A percentile compares a stretch with the other conserved stretches of the same genome.
phyloP scores from a whole-genome alignment of 176 grass and related monocot species.

The Coix lacrymajobi region DNA sequence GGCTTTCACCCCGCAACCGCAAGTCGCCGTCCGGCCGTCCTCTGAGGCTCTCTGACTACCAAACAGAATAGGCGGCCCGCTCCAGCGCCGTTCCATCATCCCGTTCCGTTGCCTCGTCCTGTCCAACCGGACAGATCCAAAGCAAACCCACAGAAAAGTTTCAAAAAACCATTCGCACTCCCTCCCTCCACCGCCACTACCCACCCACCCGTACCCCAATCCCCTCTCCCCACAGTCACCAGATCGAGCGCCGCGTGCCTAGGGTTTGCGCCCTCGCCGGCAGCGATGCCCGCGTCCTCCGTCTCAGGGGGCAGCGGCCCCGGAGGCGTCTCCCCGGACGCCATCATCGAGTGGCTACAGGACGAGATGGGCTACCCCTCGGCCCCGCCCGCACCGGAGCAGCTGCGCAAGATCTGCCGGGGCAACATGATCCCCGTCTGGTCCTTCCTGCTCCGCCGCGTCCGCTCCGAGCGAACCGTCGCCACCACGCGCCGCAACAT shows the following conservation, averaged over 20 bases:
- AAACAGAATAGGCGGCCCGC: slow-evolving; percentile 24
- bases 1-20: neutral
- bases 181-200: slow-evolving; percentile 33
- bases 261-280: slow-evolving; percentile 23
- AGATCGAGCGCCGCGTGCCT: slow-evolving; percentile 22
- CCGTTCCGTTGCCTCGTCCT: slow-evolving; percentile 7
- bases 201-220: slow-evolving; percentile 1
- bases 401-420: slow-evolving; percentile 99
- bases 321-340: slow-evolving; percentile 68
- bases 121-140: slow-evolving; percentile 10
- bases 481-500: slow-evolving; percentile 84
- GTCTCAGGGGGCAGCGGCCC: slow-evolving; percentile 49
- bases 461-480: slow-evolving; percentile 91
- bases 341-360: slow-evolving; percentile 95
- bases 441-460: slow-evolving; percentile 87
- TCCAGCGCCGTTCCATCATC: neutral
- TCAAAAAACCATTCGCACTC: slow-evolving; percentile 36
- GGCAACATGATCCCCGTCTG: slow-evolving; percentile 97
- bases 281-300: slow-evolving; percentile 58
- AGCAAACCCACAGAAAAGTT: slow-evolving; percentile 3
- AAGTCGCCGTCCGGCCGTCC: neutral
- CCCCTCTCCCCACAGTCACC: neutral
- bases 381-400: slow-evolving; percentile 64
- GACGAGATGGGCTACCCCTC: slow-evolving; percentile 98
- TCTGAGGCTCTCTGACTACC: neutral